phyloP scores from a whole-genome alignment of 768 basidiomycete genomes.

The Psilocybe azurescens region DNA sequence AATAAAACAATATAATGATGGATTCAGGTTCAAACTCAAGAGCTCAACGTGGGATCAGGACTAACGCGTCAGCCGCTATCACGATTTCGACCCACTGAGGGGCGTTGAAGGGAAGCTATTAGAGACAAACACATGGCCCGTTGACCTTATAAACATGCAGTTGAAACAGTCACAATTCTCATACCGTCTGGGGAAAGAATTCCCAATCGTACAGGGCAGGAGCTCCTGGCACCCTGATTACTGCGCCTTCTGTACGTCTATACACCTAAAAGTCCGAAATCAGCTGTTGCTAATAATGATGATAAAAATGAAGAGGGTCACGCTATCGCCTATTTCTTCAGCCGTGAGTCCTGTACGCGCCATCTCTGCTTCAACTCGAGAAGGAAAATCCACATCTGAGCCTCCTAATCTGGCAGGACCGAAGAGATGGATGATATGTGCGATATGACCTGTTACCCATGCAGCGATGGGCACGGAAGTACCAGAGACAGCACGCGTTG shows the following conservation, averaged over 20 bases:
- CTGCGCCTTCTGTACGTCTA: neutral
- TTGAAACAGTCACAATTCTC: neutral
- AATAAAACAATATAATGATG: neutral
- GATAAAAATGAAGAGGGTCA: neutral
- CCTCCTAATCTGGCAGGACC: neutral
- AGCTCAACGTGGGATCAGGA: neutral
- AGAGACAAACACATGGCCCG: neutral
- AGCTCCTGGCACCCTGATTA: slow-evolving; percentile 1
- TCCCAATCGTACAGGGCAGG: slow-evolving; percentile 22
- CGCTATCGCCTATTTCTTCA: neutral
- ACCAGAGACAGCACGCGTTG: neutral
- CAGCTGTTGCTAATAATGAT: neutral
- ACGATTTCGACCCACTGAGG: neutral
- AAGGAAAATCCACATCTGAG: too few species aligned
- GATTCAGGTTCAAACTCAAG: neutral
- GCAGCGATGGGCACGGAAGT: neutral
- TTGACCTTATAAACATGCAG: neutral
- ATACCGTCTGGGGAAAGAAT: slow-evolving; percentile 19
- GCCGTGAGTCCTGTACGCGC: neutral
- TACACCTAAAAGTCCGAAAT: neutral
- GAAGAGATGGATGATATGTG: neutral
- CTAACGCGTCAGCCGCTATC: slow-evolving; percentile 3
- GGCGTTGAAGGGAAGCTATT: slow-evolving; percentile 3
- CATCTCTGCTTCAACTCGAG: too few species aligned
- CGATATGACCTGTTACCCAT: neutral